A percentile compares a stretch with the other conserved stretches of the same genome.
These are phyloP conservation scores for Abrus pulchellus DNA, from an alignment of 306 rosid species.

Conservation along the genomic window DNA sequence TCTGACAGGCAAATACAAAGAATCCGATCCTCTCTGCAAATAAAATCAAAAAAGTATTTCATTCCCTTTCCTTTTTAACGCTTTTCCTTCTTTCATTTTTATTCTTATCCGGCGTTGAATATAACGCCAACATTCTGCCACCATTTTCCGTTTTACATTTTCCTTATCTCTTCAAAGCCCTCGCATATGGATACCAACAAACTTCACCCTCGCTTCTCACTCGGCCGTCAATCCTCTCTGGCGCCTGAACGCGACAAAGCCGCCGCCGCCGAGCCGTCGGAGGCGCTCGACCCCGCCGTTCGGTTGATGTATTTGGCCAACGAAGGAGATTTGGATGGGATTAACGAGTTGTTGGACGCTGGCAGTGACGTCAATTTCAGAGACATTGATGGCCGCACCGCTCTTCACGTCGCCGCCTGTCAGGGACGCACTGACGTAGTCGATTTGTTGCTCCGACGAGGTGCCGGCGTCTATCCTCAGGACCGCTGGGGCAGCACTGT, in stretches of 20 bases:
- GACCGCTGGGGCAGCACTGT: slow-evolving; percentile 98
- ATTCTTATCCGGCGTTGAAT: background rate
- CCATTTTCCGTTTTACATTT: background rate
- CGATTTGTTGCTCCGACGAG: slow-evolving; percentile 67
- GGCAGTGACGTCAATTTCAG: slow-evolving; percentile 82
- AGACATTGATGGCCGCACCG: slow-evolving; percentile 87
- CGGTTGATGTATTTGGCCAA: slow-evolving; percentile 84
- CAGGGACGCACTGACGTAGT: slow-evolving; percentile 77
- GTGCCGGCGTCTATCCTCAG: slow-evolving; percentile 68
- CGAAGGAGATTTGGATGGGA: slow-evolving; percentile 86
- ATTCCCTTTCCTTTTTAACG: background rate
- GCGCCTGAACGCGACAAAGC: slow-evolving; percentile 59
- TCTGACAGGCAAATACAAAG: background rate
- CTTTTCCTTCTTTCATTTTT: background rate
- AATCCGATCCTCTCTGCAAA: slow-evolving; percentile 2
- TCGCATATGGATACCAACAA: slow-evolving; percentile 62
- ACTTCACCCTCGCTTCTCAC: slow-evolving; percentile 61
- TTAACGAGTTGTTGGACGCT: slow-evolving; percentile 69
- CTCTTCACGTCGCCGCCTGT: slow-evolving; percentile 89
- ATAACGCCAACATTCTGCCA: background rate
- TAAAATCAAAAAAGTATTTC: background rate
- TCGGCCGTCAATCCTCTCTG: slow-evolving; percentile 82
- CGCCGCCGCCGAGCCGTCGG: slow-evolving; percentile 37
- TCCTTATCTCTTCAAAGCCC: background rate
- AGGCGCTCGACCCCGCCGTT: slow-evolving; percentile 62